These are phyloP conservation scores for Rhododendron mucronatum DNA, from an alignment of 148 eudicot species.

Conservation along the genomic window DNA sequence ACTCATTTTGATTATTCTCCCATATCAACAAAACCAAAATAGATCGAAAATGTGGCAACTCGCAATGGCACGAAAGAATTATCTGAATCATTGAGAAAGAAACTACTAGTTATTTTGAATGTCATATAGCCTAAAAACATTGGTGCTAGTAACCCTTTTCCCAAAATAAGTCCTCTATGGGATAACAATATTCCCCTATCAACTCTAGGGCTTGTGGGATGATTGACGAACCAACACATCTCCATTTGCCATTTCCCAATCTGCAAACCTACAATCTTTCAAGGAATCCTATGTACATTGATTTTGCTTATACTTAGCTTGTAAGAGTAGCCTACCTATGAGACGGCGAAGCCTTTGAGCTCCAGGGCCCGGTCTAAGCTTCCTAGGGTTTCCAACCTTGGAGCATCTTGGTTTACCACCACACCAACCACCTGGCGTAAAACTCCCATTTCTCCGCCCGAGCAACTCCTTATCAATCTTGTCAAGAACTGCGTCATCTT, in stretches of 20 bases:
- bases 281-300: constrained; percentile 63
- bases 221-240: constrained; percentile 5
- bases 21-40: neutral
- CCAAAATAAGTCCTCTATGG: neutral
- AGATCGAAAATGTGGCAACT: neutral
- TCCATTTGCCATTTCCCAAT: neutral
- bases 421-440: constrained; percentile 97
- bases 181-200: neutral
- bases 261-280: neutral
- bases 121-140: neutral
- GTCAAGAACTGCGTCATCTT: constrained; percentile 60
- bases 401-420: constrained; percentile 56
- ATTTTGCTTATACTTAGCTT: constrained; percentile 25
- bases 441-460: constrained; percentile 51
- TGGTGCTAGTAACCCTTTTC: neutral
- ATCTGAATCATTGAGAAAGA: neutral
- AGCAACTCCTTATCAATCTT: constrained; percentile 61
- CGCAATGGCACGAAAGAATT: neutral
- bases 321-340: constrained; percentile 36
- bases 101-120: neutral
- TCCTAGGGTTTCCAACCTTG: constrained; percentile 48
- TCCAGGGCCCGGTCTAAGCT: constrained; percentile 68
- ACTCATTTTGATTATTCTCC: neutral
- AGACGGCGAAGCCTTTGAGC: constrained; percentile 62
- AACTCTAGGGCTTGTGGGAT: constrained; percentile 5